Percentiles rank a stretch among this genome's conserved stretches.
Evolutionary conservation across 305 asterid species (phyloP).

Genomic region (Solanum hybrid): DNA sequence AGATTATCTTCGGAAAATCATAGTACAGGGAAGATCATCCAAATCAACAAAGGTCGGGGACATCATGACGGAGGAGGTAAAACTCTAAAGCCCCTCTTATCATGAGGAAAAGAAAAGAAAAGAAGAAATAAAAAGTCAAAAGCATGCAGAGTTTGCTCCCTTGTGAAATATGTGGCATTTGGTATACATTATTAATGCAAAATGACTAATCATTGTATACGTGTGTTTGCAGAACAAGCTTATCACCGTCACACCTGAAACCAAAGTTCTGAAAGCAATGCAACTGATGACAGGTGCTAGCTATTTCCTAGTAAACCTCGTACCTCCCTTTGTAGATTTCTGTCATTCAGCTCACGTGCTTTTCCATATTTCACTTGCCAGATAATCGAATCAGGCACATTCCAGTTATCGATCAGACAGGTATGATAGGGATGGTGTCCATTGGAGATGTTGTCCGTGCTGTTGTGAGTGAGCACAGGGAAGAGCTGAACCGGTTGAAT

Average conservation of each 20-base stretch:
- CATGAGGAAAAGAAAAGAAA: not conserved
- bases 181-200: not conserved
- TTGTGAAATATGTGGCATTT: not conserved
- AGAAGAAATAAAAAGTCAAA: not conserved
- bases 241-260: conserved; percentile 79
- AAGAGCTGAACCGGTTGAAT: conserved; percentile 78
- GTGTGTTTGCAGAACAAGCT: conserved; percentile 71
- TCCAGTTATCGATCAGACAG: conserved; percentile 62
- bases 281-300: conserved; percentile 86
- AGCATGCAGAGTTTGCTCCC: not conserved
- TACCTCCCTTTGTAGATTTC: not conserved
- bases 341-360: not conserved
- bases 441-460: conserved; percentile 98
- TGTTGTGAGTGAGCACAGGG: conserved; percentile 87
- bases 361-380: conserved; percentile 21
- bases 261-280: conserved; percentile 95
- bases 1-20: conserved; percentile 97
- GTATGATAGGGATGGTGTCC: conserved; percentile 96
- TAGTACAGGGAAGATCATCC: conserved; percentile 96
- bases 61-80: conserved; percentile 98
- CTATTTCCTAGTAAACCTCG: not conserved
- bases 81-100: conserved; percentile 1
- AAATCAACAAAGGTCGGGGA: conserved; percentile 96
- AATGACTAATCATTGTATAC: not conserved
- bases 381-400: conserved; percentile 98